Base-by-base conservation (phyloP, 768 basidiomycete genomes). In the Pleurotus platypus region DNA sequence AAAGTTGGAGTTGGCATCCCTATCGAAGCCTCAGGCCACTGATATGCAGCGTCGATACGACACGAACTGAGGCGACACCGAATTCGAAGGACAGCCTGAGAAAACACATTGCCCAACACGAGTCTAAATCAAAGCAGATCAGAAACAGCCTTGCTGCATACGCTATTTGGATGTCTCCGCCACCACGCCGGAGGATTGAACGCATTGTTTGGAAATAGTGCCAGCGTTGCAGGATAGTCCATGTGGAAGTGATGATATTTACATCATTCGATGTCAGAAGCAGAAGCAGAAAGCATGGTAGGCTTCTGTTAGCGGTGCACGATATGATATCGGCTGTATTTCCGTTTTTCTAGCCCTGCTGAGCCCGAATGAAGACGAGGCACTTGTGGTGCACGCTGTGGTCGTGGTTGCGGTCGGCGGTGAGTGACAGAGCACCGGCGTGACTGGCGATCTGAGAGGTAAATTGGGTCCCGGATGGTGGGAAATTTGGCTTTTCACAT, bases 101-200 rank as follows among this genome's bases (percentile, higher is more conserved):
- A 43, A 43, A 20, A 43, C 42, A n/a, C 20, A 22, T 45, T n/a
- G 20, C 15, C 20, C n/a, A 9, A 51, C 49, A 51, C 37, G 35
- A 51, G 49, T 38, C 49, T 51, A 51, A 51, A 35, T 30, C 49
- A 20, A 42, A 20, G 18, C 39, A 54, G 51, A 18, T 42, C 51
- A 54, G 39, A 54, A 54, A 42, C 24, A 54, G 51, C 16, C 38
- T 54, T 16, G 51, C 39, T 30, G 37, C 5, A 39, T 54, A 54
- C 51, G 51, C 39, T 54, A 18, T 54, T 54, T 42, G 51, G 51
- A 24, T 16, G 51, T 16, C 7, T 27, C 20, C 22, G 51, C 13
- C 18, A 39, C 51, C 7, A 26, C 39, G 15, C 26, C 35, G 49
- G 38, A 11, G 37, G 13, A 42, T 18, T 40, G 1, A 42, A 40